These are phyloP conservation scores for Gnomoniopsis sp. DNA, from an alignment of 2,329 filamentous ascomycete species.

Conservation along the genomic window DNA sequence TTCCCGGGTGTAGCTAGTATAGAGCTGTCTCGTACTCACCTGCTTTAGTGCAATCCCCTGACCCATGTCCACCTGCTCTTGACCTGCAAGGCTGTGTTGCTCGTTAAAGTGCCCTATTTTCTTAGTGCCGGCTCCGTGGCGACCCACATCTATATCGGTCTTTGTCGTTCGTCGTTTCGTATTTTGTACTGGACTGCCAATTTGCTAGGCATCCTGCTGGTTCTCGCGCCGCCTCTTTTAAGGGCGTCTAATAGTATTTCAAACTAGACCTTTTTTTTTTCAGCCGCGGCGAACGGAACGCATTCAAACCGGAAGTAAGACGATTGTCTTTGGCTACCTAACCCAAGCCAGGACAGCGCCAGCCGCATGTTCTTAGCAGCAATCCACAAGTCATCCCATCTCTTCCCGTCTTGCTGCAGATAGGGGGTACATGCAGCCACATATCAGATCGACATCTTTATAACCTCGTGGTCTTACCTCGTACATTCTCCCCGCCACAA, in stretches of 20 bases:
- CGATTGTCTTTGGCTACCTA: conserved; percentile 10
- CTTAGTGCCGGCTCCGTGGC: conserved; percentile 2
- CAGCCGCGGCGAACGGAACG: conserved; percentile 7
- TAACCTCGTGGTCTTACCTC: conserved; percentile 13
- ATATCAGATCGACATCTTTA: conserved; percentile 7
- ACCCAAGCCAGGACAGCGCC: conserved; percentile 10
- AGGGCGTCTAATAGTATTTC: conserved; percentile 11
- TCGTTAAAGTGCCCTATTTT: background rate
- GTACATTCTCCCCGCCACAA: background rate
- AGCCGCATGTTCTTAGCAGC: background rate
- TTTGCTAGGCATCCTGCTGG: conserved; percentile 7
- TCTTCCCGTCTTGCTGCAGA: background rate
- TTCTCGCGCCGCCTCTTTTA: background rate
- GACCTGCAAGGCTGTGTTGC: background rate
- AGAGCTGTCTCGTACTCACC: background rate
- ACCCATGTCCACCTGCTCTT: background rate
- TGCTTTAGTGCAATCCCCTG: background rate
- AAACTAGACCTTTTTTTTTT: conserved; percentile 1
- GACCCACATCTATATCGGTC: background rate
- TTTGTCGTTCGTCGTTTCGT: conserved; percentile 13
- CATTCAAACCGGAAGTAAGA: background rate
- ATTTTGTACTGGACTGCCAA: conserved; percentile 1
- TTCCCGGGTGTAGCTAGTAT: background rate
- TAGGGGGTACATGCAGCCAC: conserved; percentile 3
- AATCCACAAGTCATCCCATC: background rate